Base-by-base conservation (phyloP, 192 early-diverging fungal species). In the Phlyctochytrium bullatum region DNA sequence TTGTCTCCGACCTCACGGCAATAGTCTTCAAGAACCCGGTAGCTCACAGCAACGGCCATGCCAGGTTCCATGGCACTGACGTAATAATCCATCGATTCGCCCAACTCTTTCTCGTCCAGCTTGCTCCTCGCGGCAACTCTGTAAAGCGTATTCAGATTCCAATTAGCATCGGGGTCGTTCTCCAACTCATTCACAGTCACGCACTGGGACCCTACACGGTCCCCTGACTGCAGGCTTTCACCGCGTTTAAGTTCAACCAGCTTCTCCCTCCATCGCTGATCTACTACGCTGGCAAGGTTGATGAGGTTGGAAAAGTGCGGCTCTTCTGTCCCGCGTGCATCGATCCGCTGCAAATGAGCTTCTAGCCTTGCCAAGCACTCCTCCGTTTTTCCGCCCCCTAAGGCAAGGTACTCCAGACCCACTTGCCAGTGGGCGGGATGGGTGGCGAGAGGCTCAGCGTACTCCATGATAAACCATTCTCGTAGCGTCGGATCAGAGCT, bases 321-420 rank as follows among this genome's bases (percentile, higher is more conserved):
- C 20, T 20, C 40, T 20, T 6, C 20, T 47, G 10, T 20, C 10
- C 61, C 66, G 29, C 30, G 20, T 0, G 68, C 63, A 6, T 57
- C 28, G 20, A 57, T 57, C 27, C 54, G 54, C 14, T 6, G 27
- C 12, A 57, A 10, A 28, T 57, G 27, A 6, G 54, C 27, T 28
- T 57, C 54, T 6, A 57, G 54, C 54, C 54, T 57, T 28, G 54
- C 54, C 54, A 14, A 25, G 27, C 54, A 57, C 27, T 57, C 54
- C 54, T 57, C 54, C 12, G 54, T 20, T 57, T 28, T 14, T n/a
- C 68, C 40, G 56, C 54, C 54, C 12, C 54, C 54, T 6, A 72
- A 34, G 0, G 76, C 78, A 1, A 83, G 63, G 53, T 88, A 88
- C 35, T 86, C 83, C 16, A 88, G 47, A 0, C 68, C 82, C 4